A percentile compares a stretch with the other conserved stretches of the same genome.
phyloP scores from a whole-genome alignment of 202 grass and related monocot genomes.

The Zizania palustris region DNA sequence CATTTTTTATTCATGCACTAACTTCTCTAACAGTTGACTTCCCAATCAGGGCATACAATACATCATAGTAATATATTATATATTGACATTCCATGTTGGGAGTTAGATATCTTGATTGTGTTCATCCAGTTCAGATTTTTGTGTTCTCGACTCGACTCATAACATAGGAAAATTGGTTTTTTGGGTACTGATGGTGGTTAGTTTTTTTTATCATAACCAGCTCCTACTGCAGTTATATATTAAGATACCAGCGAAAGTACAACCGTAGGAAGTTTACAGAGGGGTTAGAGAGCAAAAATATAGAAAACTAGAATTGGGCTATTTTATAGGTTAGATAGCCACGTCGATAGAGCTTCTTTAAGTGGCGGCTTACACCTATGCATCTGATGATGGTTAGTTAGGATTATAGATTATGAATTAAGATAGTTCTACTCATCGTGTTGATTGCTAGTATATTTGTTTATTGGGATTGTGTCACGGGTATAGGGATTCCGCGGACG shows the following conservation, averaged over 20 bases:
- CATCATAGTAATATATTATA: not conserved
- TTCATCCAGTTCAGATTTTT: not conserved
- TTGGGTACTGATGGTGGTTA: not conserved
- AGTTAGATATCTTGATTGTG: not conserved
- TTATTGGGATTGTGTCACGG: too few species aligned
- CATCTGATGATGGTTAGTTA: not conserved
- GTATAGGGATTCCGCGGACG: too few species aligned
- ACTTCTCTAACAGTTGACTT: constrained; percentile 70
- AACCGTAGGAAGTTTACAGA: too few species aligned
- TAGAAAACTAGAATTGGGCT: too few species aligned
- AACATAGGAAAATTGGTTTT: not conserved
- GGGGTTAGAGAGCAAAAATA: too few species aligned
- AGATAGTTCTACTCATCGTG: not conserved
- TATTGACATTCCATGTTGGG: not conserved
- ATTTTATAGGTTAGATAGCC: too few species aligned
- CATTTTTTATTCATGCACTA: constrained; percentile 37
- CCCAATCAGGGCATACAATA: not conserved
- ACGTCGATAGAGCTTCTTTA: too few species aligned
- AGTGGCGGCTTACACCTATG: too few species aligned
- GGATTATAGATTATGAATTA: constrained; percentile 7
- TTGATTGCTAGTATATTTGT: not conserved
- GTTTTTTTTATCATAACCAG: too few species aligned
- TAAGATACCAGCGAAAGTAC: too few species aligned
- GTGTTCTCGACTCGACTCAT: not conserved
- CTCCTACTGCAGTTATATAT: too few species aligned